Evolutionary conservation across 176 grass and related monocot species (phyloP).

Genomic region (Oryza officinalis): DNA sequence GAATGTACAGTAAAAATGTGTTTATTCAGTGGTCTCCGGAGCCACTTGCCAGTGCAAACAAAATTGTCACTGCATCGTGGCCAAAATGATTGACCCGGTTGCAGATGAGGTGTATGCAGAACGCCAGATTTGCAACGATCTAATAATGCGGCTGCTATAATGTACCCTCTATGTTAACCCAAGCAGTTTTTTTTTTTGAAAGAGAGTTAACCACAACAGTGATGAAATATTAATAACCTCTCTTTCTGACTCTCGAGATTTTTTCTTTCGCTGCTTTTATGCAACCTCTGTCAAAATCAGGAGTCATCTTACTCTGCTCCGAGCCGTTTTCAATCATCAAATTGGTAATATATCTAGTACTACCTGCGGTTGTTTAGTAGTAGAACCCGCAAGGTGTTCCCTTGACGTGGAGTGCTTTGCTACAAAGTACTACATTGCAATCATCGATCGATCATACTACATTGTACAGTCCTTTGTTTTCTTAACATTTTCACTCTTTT

Average conservation of each 20-base stretch:
- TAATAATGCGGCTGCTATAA: no score
- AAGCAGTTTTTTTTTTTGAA: no score
- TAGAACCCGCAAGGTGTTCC: neutral
- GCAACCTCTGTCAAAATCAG: neutral
- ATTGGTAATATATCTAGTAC: neutral
- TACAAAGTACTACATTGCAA: neutral
- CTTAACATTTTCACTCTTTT: neutral
- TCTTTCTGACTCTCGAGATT: neutral
- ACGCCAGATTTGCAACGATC: no score
- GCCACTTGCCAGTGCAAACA: neutral
- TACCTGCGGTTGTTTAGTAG: neutral
- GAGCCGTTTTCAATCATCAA: neutral
- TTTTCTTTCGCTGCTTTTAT: neutral
- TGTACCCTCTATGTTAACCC: no score
- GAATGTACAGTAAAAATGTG: neutral
- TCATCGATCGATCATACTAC: neutral
- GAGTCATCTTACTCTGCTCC: neutral
- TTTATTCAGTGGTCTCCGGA: neutral
- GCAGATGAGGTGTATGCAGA: neutral
- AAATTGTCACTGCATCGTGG: neutral
- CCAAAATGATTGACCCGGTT: neutral
- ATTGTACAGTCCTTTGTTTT: neutral
- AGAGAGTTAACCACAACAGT: neutral
- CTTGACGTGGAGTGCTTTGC: neutral
- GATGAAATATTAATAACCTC: neutral